These are phyloP conservation scores for Entomortierella beljakovae DNA, from an alignment of 192 early-diverging fungal genomes.

Conservation along the genomic window DNA sequence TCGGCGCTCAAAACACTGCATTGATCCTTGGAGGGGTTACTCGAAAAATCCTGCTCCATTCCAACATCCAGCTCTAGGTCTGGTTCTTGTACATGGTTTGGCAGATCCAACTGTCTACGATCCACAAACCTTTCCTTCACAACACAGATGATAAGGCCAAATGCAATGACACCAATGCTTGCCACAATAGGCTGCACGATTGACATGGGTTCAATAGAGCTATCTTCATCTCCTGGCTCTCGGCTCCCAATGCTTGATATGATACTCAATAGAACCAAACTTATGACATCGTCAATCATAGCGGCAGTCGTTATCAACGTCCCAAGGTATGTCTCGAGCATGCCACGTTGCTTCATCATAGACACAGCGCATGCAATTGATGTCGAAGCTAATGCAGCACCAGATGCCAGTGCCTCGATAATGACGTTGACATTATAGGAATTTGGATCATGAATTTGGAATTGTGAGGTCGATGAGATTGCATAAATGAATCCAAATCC, in stretches of 20 bases:
- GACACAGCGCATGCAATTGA: constrained; percentile 43
- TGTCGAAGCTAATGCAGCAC: constrained; percentile 54
- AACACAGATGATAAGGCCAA: constrained; percentile 24
- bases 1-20: too few relatives aligned
- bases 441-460: constrained; percentile 8
- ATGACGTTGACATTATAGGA: neutral
- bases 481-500: constrained; percentile 45
- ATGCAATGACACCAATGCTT: constrained; percentile 30
- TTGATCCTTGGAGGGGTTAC: too few relatives aligned
- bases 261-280: constrained; percentile 38
- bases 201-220: constrained; percentile 23
- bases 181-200: constrained; percentile 42
- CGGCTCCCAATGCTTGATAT: constrained; percentile 23
- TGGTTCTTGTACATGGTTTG: too few relatives aligned
- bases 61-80: neutral
- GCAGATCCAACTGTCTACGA: too few relatives aligned
- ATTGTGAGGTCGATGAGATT: neutral
- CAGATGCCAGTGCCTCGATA: constrained; percentile 27
- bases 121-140: neutral
- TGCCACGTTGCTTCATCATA: constrained; percentile 39
- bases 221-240: neutral
- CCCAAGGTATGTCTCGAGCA: constrained; percentile 26
- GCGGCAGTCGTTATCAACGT: constrained; percentile 45
- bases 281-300: constrained; percentile 42
- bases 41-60: neutral